Base-by-base conservation (phyloP, 129 eudicot species). In the Silybum marianum region DNA sequence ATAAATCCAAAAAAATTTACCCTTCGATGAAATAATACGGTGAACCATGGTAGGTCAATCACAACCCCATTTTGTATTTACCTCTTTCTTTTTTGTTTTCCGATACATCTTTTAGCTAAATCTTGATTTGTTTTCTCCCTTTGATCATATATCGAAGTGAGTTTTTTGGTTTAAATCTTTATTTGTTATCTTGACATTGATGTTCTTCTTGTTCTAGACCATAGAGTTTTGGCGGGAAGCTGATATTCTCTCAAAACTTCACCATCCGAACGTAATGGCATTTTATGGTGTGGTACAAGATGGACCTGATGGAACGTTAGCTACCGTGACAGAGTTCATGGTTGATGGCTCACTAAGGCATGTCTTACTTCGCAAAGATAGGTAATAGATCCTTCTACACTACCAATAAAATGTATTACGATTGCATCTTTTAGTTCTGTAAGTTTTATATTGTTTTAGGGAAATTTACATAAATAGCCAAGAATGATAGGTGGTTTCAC, bases 261-360 rank as follows among this genome's bases (percentile, higher is more conserved):
- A 95, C 86, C 98, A 95, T 88, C 98, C 98, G 72, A 95, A 95
- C 48, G 97, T 95, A 76, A 89, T 95, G 83, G 98, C 97, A 69
- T 92, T 95, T 89, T 95, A 92, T 78, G 97, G 98, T 72, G 98
- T 95, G 24, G 98, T 95, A 86, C 96, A 92, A 88, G 98, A 92
- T 84, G 98, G 98, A 58, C 98, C 98, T 8, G 98, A 91, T 68
- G 97, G 90, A n/a, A 92, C 98, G 7, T 84, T 95, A 74, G 97
- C 98, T 75, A 95, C 97, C 69, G 97, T 95, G 72, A 86, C 97
- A 66, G 98, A 95, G 82, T 95, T 79, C 87, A 95, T 95, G 98
- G 97, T 89, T 77, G 93, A 95, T 86, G 98, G 98, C 69, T 95
- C 97, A 75, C 83, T 95, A 73, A 87, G 98, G 79, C 96, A 92